Conservation (phyloP, 768 basidiomycete genomes). For the Xanthoconium stramineum region DNA sequence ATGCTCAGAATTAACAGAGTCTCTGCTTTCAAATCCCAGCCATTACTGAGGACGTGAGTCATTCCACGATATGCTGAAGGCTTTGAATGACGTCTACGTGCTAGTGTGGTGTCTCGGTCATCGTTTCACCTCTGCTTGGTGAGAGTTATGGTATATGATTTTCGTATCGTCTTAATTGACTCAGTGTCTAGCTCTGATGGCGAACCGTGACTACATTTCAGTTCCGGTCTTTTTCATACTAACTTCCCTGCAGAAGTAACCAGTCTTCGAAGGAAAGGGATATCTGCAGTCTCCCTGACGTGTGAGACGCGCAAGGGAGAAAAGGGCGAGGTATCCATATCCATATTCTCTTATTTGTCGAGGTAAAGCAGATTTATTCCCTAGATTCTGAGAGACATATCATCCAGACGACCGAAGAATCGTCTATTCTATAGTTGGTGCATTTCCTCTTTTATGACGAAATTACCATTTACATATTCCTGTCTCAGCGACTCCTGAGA, state of each 20-base stretch:
- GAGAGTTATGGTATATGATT: conserved; percentile 17
- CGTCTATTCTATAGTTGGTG: conserved; percentile 73
- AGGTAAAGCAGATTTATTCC: background rate
- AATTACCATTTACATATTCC: background rate
- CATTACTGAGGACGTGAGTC: conserved; percentile 52
- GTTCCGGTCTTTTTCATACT: background rate
- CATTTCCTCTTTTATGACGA: background rate
- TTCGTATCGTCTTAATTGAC: background rate
- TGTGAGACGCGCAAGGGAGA: conserved; percentile 61
- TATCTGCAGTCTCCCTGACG: conserved; percentile 59
- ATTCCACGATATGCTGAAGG: background rate
- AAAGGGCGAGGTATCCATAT: conserved; percentile 49
- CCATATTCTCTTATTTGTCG: background rate
- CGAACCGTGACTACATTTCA: conserved; percentile 57
- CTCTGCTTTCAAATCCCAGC: conserved; percentile 86
- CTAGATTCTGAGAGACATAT: conserved; percentile 62
- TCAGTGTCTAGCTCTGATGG: conserved; percentile 65
- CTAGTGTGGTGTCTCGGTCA: conserved; percentile 67
- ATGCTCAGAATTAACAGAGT: conserved; percentile 44
- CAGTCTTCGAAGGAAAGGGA: conserved; percentile 48
- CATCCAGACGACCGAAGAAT: conserved; percentile 52
- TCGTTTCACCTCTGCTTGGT: conserved; percentile 79
- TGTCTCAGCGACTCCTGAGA: conserved; percentile 70
- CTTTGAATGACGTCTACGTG: background rate
- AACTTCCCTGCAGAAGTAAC: conserved; percentile 53